phyloP scores from a whole-genome alignment of 2,329 filamentous ascomycete genomes.

The Plectosphaerella sp. region DNA sequence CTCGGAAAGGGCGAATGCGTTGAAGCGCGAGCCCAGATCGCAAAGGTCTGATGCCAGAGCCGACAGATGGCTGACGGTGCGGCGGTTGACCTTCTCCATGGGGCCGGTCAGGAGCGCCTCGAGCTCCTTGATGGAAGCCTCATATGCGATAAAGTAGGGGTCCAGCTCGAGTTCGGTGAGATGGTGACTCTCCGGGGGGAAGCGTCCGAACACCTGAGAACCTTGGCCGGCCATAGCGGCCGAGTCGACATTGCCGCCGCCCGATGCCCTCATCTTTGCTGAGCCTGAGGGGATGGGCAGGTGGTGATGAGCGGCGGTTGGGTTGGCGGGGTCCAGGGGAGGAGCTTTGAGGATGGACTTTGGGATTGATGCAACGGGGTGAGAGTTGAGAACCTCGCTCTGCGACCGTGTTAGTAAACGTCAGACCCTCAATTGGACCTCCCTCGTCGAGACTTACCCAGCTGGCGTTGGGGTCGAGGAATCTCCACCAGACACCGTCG shows the following conservation, averaged over 20 bases:
- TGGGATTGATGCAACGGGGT: conserved; percentile 84
- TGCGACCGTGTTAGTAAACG: conserved; percentile 33
- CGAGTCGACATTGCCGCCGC: conserved; percentile 22
- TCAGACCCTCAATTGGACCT: background rate
- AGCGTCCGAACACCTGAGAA: conserved; percentile 67
- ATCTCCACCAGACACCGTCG: conserved; percentile 96
- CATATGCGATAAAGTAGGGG: conserved; percentile 92
- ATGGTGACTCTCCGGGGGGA: conserved; percentile 72
- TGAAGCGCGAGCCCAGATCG: conserved; percentile 92
- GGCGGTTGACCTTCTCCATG: conserved; percentile 94
- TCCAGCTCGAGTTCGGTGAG: conserved; percentile 88
- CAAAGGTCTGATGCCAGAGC: conserved; percentile 82
- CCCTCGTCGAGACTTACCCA: conserved; percentile 60
- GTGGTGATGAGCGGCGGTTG: conserved; percentile 78
- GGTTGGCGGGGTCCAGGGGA: conserved; percentile 92
- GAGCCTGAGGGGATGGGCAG: conserved; percentile 82
- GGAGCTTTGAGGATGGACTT: conserved; percentile 94
- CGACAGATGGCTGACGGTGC: conserved; percentile 80
- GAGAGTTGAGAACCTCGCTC: conserved; percentile 92
- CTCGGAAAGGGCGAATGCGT: conserved; percentile 93
- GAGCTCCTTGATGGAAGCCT: conserved; percentile 85
- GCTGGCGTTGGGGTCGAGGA: conserved; percentile 95
- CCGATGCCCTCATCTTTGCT: conserved; percentile 70
- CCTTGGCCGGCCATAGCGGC: conserved; percentile 31
- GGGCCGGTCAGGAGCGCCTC: conserved; percentile 84